A percentile compares a stretch with the other conserved stretches of the same genome.
Evolutionary conservation across 164 flowering plant genomes (phyloP).

Genomic region (Saururus chinensis): DNA sequence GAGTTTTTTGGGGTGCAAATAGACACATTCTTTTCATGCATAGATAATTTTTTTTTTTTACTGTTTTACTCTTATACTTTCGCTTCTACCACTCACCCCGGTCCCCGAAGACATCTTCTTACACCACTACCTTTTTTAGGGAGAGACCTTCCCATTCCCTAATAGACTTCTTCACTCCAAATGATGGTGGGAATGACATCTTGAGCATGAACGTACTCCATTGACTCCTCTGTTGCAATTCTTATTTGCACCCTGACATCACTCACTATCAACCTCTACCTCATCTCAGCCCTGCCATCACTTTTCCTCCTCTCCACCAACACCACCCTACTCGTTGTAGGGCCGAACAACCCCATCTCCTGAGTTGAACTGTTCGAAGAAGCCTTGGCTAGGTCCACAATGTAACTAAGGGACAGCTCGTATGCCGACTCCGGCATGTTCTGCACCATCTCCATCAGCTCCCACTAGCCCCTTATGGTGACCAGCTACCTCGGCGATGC

Average conservation of each 20-base stretch:
- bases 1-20: too few species aligned
- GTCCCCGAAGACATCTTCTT: constrained; percentile 18
- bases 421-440: constrained; percentile 59
- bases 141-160: constrained; percentile 6
- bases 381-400: constrained; percentile 33
- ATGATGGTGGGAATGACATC: constrained; percentile 37
- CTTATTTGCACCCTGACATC: not conserved
- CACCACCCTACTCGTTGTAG: not conserved
- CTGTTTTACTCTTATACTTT: constrained; percentile 7
- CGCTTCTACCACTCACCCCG: constrained; percentile 5
- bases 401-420: constrained; percentile 67
- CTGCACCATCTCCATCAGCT: constrained; percentile 67
- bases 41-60: too few species aligned
- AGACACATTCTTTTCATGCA: too few species aligned
- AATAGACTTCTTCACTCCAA: constrained; percentile 21
- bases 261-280: not conserved
- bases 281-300: not conserved
- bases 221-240: constrained; percentile 27
- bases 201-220: constrained; percentile 35
- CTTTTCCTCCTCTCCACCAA: constrained; percentile 2
- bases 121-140: constrained; percentile 25
- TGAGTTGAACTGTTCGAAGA: not conserved
- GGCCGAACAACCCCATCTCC: not conserved
- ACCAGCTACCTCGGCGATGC: constrained; percentile 21
- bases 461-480: constrained; percentile 45